phyloP scores from a whole-genome alignment of 352 stramenopile species.

The Phytophthora palmivora region DNA sequence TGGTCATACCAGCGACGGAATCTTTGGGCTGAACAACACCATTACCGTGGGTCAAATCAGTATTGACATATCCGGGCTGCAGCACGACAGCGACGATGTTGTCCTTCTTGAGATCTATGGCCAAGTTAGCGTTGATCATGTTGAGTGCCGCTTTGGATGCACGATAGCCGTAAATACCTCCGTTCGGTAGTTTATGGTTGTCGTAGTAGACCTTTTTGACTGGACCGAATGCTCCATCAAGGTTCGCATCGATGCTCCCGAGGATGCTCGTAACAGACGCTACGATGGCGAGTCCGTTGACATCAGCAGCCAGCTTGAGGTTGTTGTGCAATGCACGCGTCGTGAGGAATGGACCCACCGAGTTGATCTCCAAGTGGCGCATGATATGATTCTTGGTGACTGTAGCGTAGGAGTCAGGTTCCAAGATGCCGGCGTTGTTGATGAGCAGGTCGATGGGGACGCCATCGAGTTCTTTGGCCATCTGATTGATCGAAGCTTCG shows the following conservation, averaged over 20 bases:
- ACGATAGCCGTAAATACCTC: constrained; percentile 67
- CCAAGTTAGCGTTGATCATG: constrained; percentile 50
- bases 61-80: constrained; percentile 58
- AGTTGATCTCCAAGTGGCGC: no score
- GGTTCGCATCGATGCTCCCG: constrained; percentile 23
- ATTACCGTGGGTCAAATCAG: constrained; percentile 41
- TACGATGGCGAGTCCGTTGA: no score
- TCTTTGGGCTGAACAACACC: constrained; percentile 37
- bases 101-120: constrained; percentile 51
- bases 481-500: constrained; percentile 45
- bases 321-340: constrained; percentile 51
- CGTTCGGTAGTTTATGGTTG: constrained; percentile 20
- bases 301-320: constrained; percentile 46
- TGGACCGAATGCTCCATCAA: constrained; percentile 28
- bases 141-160: no score
- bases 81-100: constrained; percentile 51
- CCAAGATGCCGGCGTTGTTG: no score
- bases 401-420: no score
- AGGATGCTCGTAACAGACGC: constrained; percentile 36
- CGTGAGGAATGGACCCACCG: no score
- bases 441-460: constrained; percentile 63
- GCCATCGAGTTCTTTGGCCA: constrained; percentile 46
- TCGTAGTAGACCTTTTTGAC: constrained; percentile 19
- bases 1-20: constrained; percentile 39
- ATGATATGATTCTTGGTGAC: no score